These are phyloP conservation scores for Hyaloperonospora arabidopsidis DNA, from an alignment of 352 stramenopile species.

Conservation along the genomic window DNA sequence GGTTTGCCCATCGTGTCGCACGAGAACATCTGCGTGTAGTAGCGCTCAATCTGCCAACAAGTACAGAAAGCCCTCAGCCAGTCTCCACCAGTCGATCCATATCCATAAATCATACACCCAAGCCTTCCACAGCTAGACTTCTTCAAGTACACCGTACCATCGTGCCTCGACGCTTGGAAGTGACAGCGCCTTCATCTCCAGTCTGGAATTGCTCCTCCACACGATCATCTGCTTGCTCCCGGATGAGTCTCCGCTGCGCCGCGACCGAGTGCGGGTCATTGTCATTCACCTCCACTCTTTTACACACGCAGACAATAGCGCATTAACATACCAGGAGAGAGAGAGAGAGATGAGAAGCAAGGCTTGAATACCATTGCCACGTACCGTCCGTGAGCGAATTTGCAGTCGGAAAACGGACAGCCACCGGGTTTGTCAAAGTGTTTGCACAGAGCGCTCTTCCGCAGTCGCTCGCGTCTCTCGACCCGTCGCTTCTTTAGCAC, in stretches of 20 bases:
- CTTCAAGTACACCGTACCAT: slow-evolving; percentile 38
- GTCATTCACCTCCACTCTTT: slow-evolving; percentile 49
- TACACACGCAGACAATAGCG: too few relatives aligned
- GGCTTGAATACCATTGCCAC: slow-evolving; percentile 1
- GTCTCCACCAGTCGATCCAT: too few relatives aligned
- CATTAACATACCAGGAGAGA: neutral
- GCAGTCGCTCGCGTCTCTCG: slow-evolving; percentile 54
- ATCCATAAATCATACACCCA: too few relatives aligned
- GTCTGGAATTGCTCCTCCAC: slow-evolving; percentile 58
- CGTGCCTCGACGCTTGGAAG: slow-evolving; percentile 45
- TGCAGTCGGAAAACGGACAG: slow-evolving; percentile 79
- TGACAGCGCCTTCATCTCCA: slow-evolving; percentile 27
- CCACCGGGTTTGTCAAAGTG: slow-evolving; percentile 80
- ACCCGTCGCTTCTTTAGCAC: slow-evolving; percentile 54
- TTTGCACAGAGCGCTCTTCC: slow-evolving; percentile 78
- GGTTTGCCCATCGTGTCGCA: slow-evolving; percentile 67
- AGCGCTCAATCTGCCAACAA: slow-evolving; percentile 59
- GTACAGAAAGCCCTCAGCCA: neutral
- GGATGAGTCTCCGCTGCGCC: slow-evolving; percentile 74
- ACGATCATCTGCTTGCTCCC: slow-evolving; percentile 60
- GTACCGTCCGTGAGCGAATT: slow-evolving; percentile 68
- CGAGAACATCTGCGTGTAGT: slow-evolving; percentile 82
- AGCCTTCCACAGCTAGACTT: too few relatives aligned
- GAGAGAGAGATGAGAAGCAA: neutral
- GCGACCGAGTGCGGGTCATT: slow-evolving; percentile 47